phyloP scores from a whole-genome alignment of 2,329 filamentous ascomycete genomes.

The Venturia oleaginea region DNA sequence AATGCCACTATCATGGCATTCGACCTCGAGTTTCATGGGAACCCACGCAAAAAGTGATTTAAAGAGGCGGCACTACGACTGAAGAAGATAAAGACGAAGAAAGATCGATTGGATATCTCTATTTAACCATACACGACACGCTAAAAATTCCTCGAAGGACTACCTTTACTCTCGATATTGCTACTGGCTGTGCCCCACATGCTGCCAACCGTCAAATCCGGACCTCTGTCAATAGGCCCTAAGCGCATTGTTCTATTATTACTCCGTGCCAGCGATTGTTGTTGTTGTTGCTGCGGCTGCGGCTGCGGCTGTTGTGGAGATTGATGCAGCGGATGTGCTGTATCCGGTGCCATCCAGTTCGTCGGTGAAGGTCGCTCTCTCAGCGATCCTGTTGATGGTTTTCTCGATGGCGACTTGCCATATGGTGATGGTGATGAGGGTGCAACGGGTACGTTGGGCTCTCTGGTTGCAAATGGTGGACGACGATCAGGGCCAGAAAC shows the following conservation, averaged over 20 bases:
- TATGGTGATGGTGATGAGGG: not conserved
- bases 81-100: not conserved
- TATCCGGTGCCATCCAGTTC: conserved; percentile 2
- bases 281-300: not conserved
- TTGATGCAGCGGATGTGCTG: conserved; percentile 6
- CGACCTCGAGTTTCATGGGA: not conserved
- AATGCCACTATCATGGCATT: not conserved
- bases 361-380: conserved; percentile 9
- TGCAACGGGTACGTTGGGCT: not conserved
- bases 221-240: not conserved
- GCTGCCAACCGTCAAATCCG: not conserved
- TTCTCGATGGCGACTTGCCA: not conserved
- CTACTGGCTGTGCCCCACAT: not conserved
- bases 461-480: not conserved
- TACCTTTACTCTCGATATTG: not conserved
- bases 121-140: not conserved
- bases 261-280: not conserved
- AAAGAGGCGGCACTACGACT: not conserved
- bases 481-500: not conserved
- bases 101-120: not conserved
- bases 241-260: not conserved
- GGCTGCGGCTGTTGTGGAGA: not conserved
- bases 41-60: not conserved
- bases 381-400: not conserved
- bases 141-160: conserved; percentile 2